A percentile compares a stretch with the other conserved stretches of the same genome.
Conservation (phyloP, 345 rosid genomes). For the Acer saccharum region DNA sequence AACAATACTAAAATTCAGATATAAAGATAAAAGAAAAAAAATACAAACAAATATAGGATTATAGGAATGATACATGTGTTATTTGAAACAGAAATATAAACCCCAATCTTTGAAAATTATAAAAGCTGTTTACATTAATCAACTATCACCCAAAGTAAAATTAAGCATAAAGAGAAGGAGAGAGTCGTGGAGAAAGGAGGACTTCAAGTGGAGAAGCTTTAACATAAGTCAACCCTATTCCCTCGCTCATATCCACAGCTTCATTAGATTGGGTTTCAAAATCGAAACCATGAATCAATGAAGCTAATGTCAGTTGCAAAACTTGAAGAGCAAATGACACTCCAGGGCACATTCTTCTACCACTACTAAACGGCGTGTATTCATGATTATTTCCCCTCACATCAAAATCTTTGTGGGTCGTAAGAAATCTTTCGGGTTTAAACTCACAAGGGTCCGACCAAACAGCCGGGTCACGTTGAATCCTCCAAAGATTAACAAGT, state of each 20-base stretch:
- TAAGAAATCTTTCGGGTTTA: slow-evolving; percentile 33
- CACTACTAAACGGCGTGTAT: slow-evolving; percentile 31
- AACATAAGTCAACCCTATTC: not conserved
- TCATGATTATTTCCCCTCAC: slow-evolving; percentile 27
- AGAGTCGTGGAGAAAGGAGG: slow-evolving; percentile 29
- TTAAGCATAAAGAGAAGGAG: not conserved
- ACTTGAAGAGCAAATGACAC: slow-evolving; percentile 28
- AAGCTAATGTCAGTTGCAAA: slow-evolving; percentile 23
- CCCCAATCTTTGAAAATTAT: too few species aligned
- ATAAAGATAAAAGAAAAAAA: too few species aligned
- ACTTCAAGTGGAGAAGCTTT: slow-evolving; percentile 40
- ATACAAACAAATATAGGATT: too few species aligned
- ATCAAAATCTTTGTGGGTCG: slow-evolving; percentile 27
- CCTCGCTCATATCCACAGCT: slow-evolving; percentile 27
- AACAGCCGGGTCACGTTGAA: slow-evolving; percentile 33
- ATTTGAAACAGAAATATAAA: too few species aligned
- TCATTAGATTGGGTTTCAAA: slow-evolving; percentile 16
- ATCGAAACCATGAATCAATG: slow-evolving; percentile 32
- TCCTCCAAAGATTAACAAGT: slow-evolving; percentile 20
- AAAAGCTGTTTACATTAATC: too few species aligned
- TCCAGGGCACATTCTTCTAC: slow-evolving; percentile 41
- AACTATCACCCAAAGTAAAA: not conserved
- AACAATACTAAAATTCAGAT: too few species aligned
- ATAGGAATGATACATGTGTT: too few species aligned
- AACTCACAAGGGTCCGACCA: slow-evolving; percentile 34